These are phyloP conservation scores for Chytriomyces confervae DNA, from an alignment of 192 early-diverging fungal species.

Conservation along the genomic window DNA sequence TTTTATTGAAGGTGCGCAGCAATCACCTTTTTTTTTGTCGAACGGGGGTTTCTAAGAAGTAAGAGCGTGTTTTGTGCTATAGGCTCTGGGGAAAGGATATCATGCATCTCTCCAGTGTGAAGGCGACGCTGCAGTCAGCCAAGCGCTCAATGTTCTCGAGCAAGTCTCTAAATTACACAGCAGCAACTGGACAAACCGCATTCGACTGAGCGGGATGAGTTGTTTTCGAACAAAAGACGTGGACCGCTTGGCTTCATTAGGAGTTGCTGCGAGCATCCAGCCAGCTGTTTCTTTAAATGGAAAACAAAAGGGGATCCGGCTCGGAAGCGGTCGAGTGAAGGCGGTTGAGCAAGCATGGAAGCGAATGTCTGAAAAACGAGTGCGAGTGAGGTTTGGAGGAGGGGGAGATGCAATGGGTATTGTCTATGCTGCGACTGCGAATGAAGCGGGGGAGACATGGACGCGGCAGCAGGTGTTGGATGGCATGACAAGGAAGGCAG, in stretches of 20 bases:
- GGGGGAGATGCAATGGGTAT: constrained; percentile 57
- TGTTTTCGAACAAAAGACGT: constrained; percentile 44
- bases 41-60: background rate
- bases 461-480: constrained; percentile 16
- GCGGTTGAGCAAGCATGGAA: background rate
- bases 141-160: constrained; percentile 60
- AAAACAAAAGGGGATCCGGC: no score
- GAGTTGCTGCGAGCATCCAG: constrained; percentile 62
- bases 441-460: constrained; percentile 33
- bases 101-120: constrained; percentile 65
- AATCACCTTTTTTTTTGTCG: background rate
- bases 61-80: background rate
- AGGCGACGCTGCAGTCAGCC: constrained; percentile 61
- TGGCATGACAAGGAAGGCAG: constrained; percentile 42
- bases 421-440: constrained; percentile 61
- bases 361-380: constrained; percentile 28
- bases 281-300: constrained; percentile 48
- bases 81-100: constrained; percentile 46
- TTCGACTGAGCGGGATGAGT: no score
- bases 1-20: no score
- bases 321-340: no score
- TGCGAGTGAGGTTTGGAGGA: constrained; percentile 51
- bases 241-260: constrained; percentile 47
- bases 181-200: no score
- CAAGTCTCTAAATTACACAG: background rate